Evolutionary conservation across 176 grass and related monocot genomes (phyloP).

Genomic region (Pontederia paniculata): DNA sequence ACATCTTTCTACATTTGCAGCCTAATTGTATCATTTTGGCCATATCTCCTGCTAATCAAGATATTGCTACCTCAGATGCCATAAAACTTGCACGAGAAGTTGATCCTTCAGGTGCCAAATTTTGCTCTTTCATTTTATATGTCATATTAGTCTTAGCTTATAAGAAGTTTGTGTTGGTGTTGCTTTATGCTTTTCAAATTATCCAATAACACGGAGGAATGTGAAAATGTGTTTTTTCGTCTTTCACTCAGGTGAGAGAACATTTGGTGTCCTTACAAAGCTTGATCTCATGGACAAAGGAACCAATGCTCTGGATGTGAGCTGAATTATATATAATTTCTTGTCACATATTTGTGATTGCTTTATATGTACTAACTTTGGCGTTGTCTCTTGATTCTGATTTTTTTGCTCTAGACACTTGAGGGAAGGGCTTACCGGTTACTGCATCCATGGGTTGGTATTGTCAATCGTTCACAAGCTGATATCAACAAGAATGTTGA

Average conservation of each 20-base stretch:
- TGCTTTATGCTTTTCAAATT: not conserved
- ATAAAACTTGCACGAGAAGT: slow-evolving; percentile 97
- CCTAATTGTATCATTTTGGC: slow-evolving; percentile 91
- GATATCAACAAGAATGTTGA: slow-evolving; percentile 99
- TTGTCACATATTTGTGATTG: slow-evolving; percentile 10
- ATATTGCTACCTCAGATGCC: slow-evolving; percentile 97
- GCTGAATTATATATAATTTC: not conserved
- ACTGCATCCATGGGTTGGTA: slow-evolving; percentile 94
- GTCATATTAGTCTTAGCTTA: slow-evolving; percentile 8
- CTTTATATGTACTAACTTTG: not conserved
- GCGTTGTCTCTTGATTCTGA: slow-evolving; percentile 3
- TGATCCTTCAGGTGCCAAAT: slow-evolving; percentile 67
- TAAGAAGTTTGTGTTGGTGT: not conserved
- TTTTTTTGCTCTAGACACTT: slow-evolving; percentile 53
- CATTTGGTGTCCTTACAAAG: slow-evolving; percentile 94
- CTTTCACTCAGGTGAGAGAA: slow-evolving; percentile 68
- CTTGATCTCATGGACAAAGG: slow-evolving; percentile 99
- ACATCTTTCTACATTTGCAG: slow-evolving; percentile 18
- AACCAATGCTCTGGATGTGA: slow-evolving; percentile 95
- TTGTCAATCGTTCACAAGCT: slow-evolving; percentile 99
- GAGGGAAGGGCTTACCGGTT: slow-evolving; percentile 96
- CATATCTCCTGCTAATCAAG: slow-evolving; percentile 99
- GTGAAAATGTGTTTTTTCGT: slow-evolving; percentile 12
- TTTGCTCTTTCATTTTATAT: slow-evolving; percentile 1
- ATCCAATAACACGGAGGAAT: not conserved